These are phyloP conservation scores for Annulohypoxylon moriforme DNA, from an alignment of 495 filamentous ascomycete genomes.

Conservation along the genomic window DNA sequence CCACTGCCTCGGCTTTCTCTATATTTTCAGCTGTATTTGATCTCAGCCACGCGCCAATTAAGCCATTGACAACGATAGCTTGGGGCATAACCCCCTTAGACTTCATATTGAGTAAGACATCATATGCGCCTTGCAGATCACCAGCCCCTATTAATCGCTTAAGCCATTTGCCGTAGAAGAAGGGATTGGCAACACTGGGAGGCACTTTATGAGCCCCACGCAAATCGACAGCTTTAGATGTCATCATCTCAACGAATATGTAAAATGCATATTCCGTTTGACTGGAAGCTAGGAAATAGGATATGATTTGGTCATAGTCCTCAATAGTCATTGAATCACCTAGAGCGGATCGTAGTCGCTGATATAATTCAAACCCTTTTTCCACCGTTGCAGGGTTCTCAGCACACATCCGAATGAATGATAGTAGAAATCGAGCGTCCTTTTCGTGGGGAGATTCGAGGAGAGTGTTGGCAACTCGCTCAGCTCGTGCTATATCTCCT, in stretches of 20 bases:
- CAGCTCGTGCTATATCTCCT: conserved; percentile 71
- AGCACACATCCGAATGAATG: conserved; percentile 67
- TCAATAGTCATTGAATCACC: conserved; percentile 73
- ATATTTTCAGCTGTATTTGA: conserved; percentile 62
- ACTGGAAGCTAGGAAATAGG: conserved; percentile 69
- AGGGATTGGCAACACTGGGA: conserved; percentile 74
- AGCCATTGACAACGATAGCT: conserved; percentile 77
- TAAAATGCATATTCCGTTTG: conserved; percentile 72
- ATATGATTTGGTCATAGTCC: conserved; percentile 78
- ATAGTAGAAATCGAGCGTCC: conserved; percentile 70
- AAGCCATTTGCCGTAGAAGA: conserved; percentile 84
- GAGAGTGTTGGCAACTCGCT: conserved; percentile 69
- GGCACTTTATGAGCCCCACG: conserved; percentile 63
- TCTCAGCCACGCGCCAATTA: conserved; percentile 79
- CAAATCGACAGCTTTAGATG: conserved; percentile 63
- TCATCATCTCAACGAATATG: conserved; percentile 88
- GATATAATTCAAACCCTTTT: conserved; percentile 75
- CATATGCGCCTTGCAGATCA: conserved; percentile 73
- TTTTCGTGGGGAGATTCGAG: conserved; percentile 60
- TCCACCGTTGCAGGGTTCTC: conserved; percentile 49
- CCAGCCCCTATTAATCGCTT: conserved; percentile 81
- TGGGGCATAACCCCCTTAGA: conserved; percentile 71
- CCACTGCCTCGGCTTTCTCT: conserved; percentile 73
- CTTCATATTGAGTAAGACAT: conserved; percentile 75
- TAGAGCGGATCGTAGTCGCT: conserved; percentile 68